phyloP scores from a whole-genome alignment of 192 early-diverging fungal species.

The Dissophora globulifera region DNA sequence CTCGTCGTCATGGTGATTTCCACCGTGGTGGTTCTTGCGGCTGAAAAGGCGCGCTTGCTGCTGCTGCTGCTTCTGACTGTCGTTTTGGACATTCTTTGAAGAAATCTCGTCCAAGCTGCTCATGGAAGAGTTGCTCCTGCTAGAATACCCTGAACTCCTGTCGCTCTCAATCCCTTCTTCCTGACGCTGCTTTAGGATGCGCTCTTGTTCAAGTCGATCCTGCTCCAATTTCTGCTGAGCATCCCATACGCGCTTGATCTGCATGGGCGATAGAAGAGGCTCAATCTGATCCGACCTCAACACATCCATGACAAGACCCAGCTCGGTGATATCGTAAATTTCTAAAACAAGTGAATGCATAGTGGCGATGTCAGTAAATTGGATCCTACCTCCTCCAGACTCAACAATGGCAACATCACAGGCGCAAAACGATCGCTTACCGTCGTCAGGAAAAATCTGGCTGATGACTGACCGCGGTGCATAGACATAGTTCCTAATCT shows the following conservation, averaged over 20 bases:
- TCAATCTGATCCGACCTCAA: slow-evolving; percentile 21
- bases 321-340: slow-evolving; percentile 35
- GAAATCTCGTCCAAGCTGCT: too few species aligned
- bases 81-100: too few species aligned
- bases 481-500: slow-evolving; percentile 61
- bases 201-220: slow-evolving; percentile 3
- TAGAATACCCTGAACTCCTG: too few species aligned
- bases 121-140: too few species aligned
- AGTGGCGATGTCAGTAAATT: too few species aligned
- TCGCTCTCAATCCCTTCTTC: too few species aligned
- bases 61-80: too few species aligned
- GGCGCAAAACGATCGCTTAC: too few species aligned
- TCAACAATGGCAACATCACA: too few species aligned
- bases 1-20: too few species aligned
- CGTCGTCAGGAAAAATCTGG: slow-evolving; percentile 25
- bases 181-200: too few species aligned
- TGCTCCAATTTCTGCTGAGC: slow-evolving; percentile 31
- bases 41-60: slow-evolving; percentile 7
- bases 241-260: slow-evolving; percentile 37
- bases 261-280: slow-evolving; percentile 10
- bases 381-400: slow-evolving; percentile 4
- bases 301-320: slow-evolving; percentile 36
- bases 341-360: slow-evolving; percentile 2
- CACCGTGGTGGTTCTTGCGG: not conserved
- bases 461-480: slow-evolving; percentile 20